These are phyloP conservation scores for Acer yangbiense DNA, from an alignment of 345 rosid genomes.

Conservation along the genomic window DNA sequence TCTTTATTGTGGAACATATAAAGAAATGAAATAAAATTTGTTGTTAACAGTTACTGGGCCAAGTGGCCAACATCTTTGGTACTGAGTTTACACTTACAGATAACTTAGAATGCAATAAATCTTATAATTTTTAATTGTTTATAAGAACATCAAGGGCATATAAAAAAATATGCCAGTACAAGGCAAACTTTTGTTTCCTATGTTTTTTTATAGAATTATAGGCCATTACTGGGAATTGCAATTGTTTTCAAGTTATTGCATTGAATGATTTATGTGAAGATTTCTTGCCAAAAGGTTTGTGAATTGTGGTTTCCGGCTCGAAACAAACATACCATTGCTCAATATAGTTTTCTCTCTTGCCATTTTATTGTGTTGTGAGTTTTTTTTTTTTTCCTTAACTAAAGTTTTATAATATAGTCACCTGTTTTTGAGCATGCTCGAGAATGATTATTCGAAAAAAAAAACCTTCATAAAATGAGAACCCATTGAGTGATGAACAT, in stretches of 20 bases:
- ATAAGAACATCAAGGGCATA: too few relatives aligned
- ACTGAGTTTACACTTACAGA: not conserved
- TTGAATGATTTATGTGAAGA: not conserved
- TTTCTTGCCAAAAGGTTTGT: not conserved
- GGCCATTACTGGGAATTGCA: not conserved
- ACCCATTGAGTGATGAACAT: not conserved
- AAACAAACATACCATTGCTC: not conserved
- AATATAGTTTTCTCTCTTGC: not conserved
- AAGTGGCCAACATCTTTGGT: not conserved
- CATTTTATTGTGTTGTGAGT: not conserved
- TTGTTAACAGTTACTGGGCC: too few relatives aligned
- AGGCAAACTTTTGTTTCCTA: too few relatives aligned
- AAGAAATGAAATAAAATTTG: too few relatives aligned
- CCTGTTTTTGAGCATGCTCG: not conserved
- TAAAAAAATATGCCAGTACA: too few relatives aligned
- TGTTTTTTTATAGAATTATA: too few relatives aligned
- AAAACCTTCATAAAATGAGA: not conserved
- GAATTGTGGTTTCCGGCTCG: not conserved
- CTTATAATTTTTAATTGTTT: not conserved
- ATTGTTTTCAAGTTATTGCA: not conserved
- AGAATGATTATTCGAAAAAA: not conserved
- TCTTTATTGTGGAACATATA: not conserved
- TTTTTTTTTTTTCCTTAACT: not conserved
- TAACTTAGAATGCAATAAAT: not conserved
- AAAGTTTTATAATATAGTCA: not conserved